A percentile compares a stretch with the other conserved stretches of the same genome.
phyloP scores from a whole-genome alignment of 768 basidiomycete genomes.

The Psilocybe azurescens region DNA sequence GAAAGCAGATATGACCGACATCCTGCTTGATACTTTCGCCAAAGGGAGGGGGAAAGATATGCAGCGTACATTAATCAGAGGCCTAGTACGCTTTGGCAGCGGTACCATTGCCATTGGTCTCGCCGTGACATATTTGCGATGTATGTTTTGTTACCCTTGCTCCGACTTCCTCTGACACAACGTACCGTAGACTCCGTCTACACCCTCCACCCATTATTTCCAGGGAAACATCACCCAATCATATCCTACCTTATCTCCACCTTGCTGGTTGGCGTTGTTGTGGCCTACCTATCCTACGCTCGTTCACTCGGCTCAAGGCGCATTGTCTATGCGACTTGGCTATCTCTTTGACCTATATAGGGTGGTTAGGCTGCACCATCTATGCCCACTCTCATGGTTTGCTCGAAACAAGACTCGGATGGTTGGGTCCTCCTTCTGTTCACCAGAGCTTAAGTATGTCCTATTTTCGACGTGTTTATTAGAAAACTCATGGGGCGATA shows the following conservation, averaged over 20 bases:
- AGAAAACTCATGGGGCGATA: conserved; percentile 3
- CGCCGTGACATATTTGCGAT: conserved; percentile 66
- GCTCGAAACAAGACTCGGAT: conserved; percentile 38
- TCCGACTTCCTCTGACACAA: background rate
- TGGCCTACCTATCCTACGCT: conserved; percentile 58
- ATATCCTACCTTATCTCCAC: conserved; percentile 47
- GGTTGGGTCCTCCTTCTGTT: conserved; percentile 49
- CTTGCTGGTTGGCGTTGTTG: conserved; percentile 42
- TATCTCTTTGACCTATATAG: conserved; percentile 67
- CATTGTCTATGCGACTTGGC: conserved; percentile 58
- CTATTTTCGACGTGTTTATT: conserved; percentile 8
- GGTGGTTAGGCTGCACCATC: conserved; percentile 61
- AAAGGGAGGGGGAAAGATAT: conserved; percentile 57
- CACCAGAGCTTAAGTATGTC: conserved; percentile 72
- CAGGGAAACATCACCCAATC: conserved; percentile 29
- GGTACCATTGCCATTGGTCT: conserved; percentile 54
- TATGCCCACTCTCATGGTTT: conserved; percentile 56
- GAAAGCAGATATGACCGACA: conserved; percentile 67
- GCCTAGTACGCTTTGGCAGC: conserved; percentile 47
- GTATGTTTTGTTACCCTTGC: conserved; percentile 44
- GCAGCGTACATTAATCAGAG: conserved; percentile 48
- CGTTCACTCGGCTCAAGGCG: conserved; percentile 59
- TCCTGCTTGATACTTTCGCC: conserved; percentile 66
- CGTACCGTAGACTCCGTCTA: conserved; percentile 55
- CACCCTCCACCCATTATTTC: conserved; percentile 53